phyloP scores from a whole-genome alignment of 2,329 filamentous ascomycete species.

The Xylariaceae sp. region DNA sequence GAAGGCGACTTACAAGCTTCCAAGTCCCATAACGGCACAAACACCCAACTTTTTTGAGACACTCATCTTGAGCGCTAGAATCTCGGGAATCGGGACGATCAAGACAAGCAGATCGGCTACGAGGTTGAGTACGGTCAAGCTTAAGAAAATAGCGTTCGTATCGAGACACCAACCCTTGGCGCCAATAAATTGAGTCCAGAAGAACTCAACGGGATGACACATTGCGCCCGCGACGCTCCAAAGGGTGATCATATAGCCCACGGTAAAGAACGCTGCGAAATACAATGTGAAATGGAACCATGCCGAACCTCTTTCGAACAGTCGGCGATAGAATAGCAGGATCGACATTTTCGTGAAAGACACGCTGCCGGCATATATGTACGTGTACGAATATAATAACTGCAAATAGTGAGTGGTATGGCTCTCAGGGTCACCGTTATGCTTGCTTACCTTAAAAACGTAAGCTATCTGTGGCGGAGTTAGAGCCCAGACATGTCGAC shows the following conservation, averaged over 20 bases:
- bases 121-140: slow-evolving; percentile 30
- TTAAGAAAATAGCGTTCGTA: slow-evolving; percentile 26
- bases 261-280: slow-evolving; percentile 24
- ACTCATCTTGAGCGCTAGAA: slow-evolving; percentile 31
- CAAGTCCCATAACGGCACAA: slow-evolving; percentile 31
- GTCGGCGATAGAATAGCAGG: slow-evolving; percentile 32
- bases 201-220: slow-evolving; percentile 26
- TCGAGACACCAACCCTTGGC: slow-evolving; percentile 29
- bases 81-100: slow-evolving; percentile 31
- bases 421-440: background rate
- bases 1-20: slow-evolving; percentile 29
- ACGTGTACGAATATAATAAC: slow-evolving; percentile 32
- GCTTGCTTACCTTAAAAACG: slow-evolving; percentile 22
- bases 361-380: slow-evolving; percentile 31
- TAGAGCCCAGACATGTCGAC: slow-evolving; percentile 24
- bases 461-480: slow-evolving; percentile 15
- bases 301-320: slow-evolving; percentile 31
- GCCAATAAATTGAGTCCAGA: slow-evolving; percentile 28
- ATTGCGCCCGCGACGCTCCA: slow-evolving; percentile 22
- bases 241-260: slow-evolving; percentile 29
- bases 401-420: slow-evolving; percentile 9
- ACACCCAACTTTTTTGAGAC: slow-evolving; percentile 29
- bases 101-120: slow-evolving; percentile 33
- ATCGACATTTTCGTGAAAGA: slow-evolving; percentile 34
- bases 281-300: slow-evolving; percentile 25